phyloP scores from a whole-genome alignment of 805 yeast genomes.

The Wickerhamomyces alni region DNA sequence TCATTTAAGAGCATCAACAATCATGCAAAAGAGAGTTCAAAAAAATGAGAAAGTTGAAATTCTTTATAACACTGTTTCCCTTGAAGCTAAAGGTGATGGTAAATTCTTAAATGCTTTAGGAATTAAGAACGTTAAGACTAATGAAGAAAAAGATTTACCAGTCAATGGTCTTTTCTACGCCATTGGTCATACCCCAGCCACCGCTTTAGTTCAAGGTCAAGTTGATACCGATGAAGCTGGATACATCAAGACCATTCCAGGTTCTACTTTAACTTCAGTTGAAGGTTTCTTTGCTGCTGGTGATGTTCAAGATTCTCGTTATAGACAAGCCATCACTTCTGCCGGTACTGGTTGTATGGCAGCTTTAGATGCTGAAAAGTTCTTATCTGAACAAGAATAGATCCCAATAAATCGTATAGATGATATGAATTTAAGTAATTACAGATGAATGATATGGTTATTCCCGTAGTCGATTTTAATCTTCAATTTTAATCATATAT shows the following conservation, averaged over 20 bases:
- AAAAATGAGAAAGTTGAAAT: conserved; percentile 86
- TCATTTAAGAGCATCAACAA: conserved; percentile 86
- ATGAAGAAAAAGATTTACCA: conserved; percentile 59
- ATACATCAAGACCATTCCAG: conserved; percentile 85
- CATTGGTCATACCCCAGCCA: conserved; percentile 96
- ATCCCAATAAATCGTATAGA: background rate
- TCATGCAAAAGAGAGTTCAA: conserved; percentile 92
- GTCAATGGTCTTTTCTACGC: conserved; percentile 96
- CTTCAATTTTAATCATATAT: too few relatives aligned
- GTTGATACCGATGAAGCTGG: conserved; percentile 79
- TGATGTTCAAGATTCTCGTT: conserved; percentile 94
- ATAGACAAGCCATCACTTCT: conserved; percentile 98
- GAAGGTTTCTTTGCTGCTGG: conserved; percentile 97
- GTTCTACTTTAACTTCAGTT: conserved; percentile 78
- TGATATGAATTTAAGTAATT: too few relatives aligned
- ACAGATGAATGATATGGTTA: too few relatives aligned
- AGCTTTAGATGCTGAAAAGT: conserved; percentile 90
- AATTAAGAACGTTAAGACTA: conserved; percentile 67
- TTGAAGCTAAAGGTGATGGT: conserved; percentile 93
- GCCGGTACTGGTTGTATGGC: conserved; percentile 99
- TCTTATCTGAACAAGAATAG: conserved; percentile 53
- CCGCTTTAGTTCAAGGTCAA: conserved; percentile 71
- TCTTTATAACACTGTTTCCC: conserved; percentile 76
- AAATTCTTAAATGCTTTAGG: conserved; percentile 62
- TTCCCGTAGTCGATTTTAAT: too few relatives aligned